These are phyloP conservation scores for Capsella bursapastoris DNA, from an alignment of 345 rosid species.

Conservation along the genomic window DNA sequence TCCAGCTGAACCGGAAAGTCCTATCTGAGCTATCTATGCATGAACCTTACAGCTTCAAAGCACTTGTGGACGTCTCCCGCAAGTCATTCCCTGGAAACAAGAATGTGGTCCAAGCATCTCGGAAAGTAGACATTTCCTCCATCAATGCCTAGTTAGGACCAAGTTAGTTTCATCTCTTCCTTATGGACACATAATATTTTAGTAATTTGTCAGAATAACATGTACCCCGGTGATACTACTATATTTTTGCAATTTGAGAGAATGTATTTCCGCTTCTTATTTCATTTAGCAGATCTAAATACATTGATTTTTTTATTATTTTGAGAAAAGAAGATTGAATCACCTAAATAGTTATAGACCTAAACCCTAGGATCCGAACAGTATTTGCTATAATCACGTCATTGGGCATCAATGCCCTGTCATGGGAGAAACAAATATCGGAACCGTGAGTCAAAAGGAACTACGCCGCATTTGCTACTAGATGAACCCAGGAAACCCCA, in stretches of 20 bases:
- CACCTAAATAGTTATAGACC: slow-evolving; percentile 35
- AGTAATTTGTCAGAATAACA: slow-evolving; percentile 6
- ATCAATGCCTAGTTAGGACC: slow-evolving; percentile 49
- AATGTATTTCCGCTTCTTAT: slow-evolving; percentile 9
- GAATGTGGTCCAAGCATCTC: slow-evolving; percentile 63
- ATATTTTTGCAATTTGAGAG: slow-evolving; percentile 26
- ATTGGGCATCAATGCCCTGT: slow-evolving; percentile 29
- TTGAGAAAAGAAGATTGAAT: slow-evolving; percentile 15
- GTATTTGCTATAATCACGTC: slow-evolving; percentile 3
- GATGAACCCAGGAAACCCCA: slow-evolving; percentile 68
- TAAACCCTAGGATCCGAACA: slow-evolving; percentile 18
- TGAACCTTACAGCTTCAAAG: slow-evolving; percentile 88
- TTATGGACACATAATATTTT: neutral
- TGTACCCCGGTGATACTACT: slow-evolving; percentile 4
- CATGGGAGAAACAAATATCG: slow-evolving; percentile 77
- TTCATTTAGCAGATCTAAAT: slow-evolving; percentile 9
- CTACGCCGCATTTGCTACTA: slow-evolving; percentile 68
- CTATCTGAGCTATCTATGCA: slow-evolving; percentile 86
- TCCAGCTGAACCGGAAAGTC: slow-evolving; percentile 90
- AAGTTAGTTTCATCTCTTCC: slow-evolving; percentile 38
- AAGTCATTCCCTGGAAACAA: slow-evolving; percentile 90
- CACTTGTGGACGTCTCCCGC: slow-evolving; percentile 86
- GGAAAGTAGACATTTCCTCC: slow-evolving; percentile 65
- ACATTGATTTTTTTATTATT: slow-evolving; percentile 22
- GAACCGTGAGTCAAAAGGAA: slow-evolving; percentile 80